Evolutionary conservation across 805 yeast species (phyloP), one percentile per base, ranked within the genome.

Genomic region (Metschnikowia chrysomelidarum): DNA sequence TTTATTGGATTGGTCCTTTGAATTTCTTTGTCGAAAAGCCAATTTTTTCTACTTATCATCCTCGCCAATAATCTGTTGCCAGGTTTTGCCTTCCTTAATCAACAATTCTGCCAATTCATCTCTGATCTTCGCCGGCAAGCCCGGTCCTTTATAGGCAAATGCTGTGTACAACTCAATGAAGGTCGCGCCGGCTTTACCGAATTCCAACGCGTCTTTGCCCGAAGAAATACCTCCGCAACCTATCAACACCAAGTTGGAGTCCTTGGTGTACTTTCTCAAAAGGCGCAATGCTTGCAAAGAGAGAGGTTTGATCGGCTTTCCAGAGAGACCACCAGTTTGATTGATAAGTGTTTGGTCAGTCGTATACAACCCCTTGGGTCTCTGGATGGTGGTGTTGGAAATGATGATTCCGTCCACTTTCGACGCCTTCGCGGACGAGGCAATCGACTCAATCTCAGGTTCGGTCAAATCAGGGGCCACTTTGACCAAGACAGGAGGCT

Each of bases 171-270:
- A 59, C 60, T 91, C 85, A 31, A 91, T 78, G 56, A 80, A 85
- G n/a, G 83, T 73, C 10, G 98, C 98, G 39, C 98, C 98, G 1
- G 96, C 95, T 53, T 77, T 78, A 21, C 93, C 96, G 60, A 82
- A 91, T 47, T 89, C 97, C 31, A 89, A 65, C 0, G 89, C 97
- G 56, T 91, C 98, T 46, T 78, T 71, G 37, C 96, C 98, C 16
- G 70, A 63, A n/a, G 82, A 69, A 48, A 91, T 87, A 47, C 98
- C 98, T 38, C 98, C 98, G 62, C 96, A 88, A 21, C 98, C 98
- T 46, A 91, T 75, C 27, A 91, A 71, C 2, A 88, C 84, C 45
- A 88, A 60, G 34, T 78, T 71, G 1, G 83, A 73, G 43, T 77
- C 86, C 51, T 87, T 87, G 23, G 95, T 76, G 54, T 84, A 73